A percentile compares a stretch with the other conserved stretches of the same genome.
These are phyloP conservation scores for Talaromyces sp. DNA, from an alignment of 2,329 filamentous ascomycete species.

Conservation along the genomic window DNA sequence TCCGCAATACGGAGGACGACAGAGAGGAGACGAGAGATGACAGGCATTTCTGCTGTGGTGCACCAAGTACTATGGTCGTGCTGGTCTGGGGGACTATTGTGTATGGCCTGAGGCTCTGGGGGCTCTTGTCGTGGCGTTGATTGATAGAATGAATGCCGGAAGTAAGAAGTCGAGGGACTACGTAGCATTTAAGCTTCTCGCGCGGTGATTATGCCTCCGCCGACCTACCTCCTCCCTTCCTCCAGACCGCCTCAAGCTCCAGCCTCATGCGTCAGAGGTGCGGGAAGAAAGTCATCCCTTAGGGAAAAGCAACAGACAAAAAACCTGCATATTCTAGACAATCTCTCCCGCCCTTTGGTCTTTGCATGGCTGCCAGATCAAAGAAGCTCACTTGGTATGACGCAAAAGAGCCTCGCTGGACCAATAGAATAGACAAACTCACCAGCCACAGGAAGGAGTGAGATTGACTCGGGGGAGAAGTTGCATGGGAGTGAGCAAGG, in stretches of 20 bases:
- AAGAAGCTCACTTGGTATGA: conserved; percentile 6
- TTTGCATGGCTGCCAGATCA: neutral
- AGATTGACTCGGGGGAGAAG: neutral
- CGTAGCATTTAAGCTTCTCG: conserved; percentile 16
- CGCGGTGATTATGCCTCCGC: neutral
- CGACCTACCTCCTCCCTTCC: neutral
- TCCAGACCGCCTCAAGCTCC: neutral
- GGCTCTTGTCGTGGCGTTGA: neutral
- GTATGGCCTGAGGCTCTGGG: neutral
- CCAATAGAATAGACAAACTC: neutral
- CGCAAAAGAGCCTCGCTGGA: neutral
- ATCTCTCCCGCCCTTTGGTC: neutral
- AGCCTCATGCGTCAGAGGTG: conserved; percentile 14
- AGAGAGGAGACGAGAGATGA: conserved; percentile 53
- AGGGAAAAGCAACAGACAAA: neutral
- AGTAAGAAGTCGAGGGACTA: neutral
- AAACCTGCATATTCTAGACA: neutral
- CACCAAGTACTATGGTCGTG: neutral
- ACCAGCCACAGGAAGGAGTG: neutral
- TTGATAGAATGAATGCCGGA: neutral
- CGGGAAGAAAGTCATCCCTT: neutral
- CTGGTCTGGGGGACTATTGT: neutral
- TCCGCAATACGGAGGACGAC: conserved; percentile 59
- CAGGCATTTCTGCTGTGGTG: conserved; percentile 40
- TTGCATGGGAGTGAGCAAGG: conserved; percentile 2